These are phyloP conservation scores for Jacaranda copaia DNA, from an alignment of 257 asterid genomes.

Conservation along the genomic window DNA sequence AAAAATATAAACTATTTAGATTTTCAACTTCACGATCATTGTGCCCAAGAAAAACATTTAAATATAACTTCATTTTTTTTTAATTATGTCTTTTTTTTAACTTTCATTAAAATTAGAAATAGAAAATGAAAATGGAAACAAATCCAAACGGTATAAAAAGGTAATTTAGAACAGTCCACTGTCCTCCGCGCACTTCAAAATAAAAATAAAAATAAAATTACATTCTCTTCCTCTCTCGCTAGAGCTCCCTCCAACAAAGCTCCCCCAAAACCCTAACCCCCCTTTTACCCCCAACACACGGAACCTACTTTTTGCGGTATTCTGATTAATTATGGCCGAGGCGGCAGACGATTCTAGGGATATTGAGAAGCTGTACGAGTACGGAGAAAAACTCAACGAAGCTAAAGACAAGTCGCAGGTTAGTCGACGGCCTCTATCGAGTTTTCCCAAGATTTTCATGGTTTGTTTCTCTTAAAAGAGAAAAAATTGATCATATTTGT, in stretches of 20 bases:
- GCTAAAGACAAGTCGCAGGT: slow-evolving; percentile 88
- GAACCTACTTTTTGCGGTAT: neutral
- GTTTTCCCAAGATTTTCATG: neutral
- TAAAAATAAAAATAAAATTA: neutral
- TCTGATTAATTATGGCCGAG: slow-evolving; percentile 56
- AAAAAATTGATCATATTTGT: neutral
- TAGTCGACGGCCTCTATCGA: slow-evolving; percentile 29
- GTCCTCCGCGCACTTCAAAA: neutral
- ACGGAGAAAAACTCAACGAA: slow-evolving; percentile 74
- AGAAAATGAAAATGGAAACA: neutral
- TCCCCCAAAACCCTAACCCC: slow-evolving; percentile 48
- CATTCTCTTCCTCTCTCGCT: neutral
- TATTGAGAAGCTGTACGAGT: slow-evolving; percentile 90
- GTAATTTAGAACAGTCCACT: neutral
- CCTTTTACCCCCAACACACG: neutral
- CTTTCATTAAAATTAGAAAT: no score
- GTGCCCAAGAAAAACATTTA: no score
- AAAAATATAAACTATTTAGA: no score
- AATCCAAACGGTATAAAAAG: neutral
- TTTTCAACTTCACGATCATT: no score
- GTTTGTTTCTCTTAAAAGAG: neutral
- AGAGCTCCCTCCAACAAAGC: slow-evolving; percentile 19
- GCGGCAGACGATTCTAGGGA: slow-evolving; percentile 65
- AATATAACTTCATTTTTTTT: no score
- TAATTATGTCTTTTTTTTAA: no score